Percentiles rank a stretch among this genome's conserved stretches.
Conservation (phyloP, 2,329 filamentous ascomycete genomes). For the Tolypocladium amazonense region DNA sequence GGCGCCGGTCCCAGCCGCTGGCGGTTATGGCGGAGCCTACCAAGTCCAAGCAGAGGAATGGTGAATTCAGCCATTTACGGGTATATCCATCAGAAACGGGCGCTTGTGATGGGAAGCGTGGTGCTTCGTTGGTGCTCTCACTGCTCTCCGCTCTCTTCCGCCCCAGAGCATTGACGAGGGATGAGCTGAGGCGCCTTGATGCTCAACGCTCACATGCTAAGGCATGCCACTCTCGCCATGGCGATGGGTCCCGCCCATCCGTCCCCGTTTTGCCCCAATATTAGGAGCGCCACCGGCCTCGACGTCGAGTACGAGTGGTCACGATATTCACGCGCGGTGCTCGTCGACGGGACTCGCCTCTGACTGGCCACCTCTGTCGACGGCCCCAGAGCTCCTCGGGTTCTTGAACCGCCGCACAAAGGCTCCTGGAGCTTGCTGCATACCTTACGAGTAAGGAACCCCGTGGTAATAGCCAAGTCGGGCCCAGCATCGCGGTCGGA, state of each 20-base stretch:
- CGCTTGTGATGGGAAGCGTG: neutral
- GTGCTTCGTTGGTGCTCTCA: neutral
- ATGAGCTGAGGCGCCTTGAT: neutral
- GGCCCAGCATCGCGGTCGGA: neutral
- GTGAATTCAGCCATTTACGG: neutral
- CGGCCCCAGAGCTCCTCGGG: neutral
- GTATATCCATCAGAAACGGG: neutral
- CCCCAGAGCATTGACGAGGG: neutral
- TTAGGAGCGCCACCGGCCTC: neutral
- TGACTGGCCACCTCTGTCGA: neutral
- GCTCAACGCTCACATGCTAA: neutral
- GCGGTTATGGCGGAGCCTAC: neutral
- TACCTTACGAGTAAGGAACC: too few relatives aligned
- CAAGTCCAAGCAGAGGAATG: neutral
- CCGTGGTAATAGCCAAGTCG: too few relatives aligned
- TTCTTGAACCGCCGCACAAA: neutral
- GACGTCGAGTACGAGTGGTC: neutral
- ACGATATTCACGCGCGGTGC: neutral
- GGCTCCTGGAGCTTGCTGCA: neutral
- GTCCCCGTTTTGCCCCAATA: neutral
- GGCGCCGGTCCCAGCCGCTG: conserved; percentile 2
- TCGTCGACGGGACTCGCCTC: too few relatives aligned
- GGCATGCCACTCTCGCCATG: neutral
- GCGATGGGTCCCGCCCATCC: neutral
- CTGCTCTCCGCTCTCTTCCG: neutral